Evolutionary conservation across 2,329 filamentous ascomycete genomes (phyloP).

Genomic region (Stagonosporopsis rhizophila): DNA sequence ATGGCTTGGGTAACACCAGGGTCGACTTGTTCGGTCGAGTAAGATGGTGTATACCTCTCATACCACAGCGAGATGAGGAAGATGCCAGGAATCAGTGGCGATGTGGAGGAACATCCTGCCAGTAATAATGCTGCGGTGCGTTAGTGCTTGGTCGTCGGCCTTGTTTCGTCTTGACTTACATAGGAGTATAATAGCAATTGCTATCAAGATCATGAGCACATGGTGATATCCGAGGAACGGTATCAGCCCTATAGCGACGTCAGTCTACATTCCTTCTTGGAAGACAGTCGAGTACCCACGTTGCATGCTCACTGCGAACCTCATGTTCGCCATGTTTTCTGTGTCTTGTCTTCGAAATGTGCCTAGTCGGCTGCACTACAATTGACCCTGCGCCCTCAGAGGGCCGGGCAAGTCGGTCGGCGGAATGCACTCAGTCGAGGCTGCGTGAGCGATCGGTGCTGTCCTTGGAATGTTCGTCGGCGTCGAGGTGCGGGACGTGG

Average conservation of each 20-base stretch:
- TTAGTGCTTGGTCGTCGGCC: constrained; percentile 32
- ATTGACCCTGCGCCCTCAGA: constrained; percentile 51
- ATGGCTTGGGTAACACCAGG: constrained; percentile 87
- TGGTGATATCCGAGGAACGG: constrained; percentile 75
- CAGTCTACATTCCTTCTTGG: constrained; percentile 29
- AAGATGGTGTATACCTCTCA: constrained; percentile 80
- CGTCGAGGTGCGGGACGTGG: constrained; percentile 28
- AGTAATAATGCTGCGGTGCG: constrained; percentile 76
- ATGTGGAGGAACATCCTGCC: constrained; percentile 95
- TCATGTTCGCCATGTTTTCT: constrained; percentile 56
- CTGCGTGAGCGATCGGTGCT: constrained; percentile 31
- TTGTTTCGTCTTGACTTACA: constrained; percentile 66
- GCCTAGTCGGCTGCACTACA: constrained; percentile 30
- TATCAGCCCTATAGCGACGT: constrained; percentile 58
- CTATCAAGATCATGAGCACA: constrained; percentile 97
- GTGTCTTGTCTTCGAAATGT: constrained; percentile 31
- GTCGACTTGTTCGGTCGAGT: constrained; percentile 87
- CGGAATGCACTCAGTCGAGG: constrained; percentile 44
- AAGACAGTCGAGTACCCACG: constrained; percentile 41
- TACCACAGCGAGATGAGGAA: constrained; percentile 99
- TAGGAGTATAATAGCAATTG: constrained; percentile 88
- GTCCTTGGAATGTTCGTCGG: constrained; percentile 28
- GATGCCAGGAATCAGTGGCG: constrained; percentile 91
- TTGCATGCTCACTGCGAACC: constrained; percentile 60
- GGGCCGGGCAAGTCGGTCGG: constrained; percentile 47